Percentiles rank a stretch among this genome's conserved stretches.
Conservation (phyloP, 2,329 filamentous ascomycete species). For the Boeremia lycopersici region DNA sequence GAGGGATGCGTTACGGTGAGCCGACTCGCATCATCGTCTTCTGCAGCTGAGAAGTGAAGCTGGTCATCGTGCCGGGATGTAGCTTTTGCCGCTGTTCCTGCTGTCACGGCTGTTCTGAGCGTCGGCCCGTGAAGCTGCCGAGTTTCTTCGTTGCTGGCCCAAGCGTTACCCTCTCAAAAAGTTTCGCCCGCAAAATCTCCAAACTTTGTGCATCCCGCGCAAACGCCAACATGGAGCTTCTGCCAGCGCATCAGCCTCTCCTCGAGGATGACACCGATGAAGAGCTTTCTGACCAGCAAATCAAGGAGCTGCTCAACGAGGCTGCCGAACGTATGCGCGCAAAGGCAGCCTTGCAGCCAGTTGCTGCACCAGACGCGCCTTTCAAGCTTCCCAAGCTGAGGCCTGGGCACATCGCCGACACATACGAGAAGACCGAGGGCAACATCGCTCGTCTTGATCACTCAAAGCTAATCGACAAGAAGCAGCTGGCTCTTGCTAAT, state of each 20-base stretch:
- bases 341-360: constrained; percentile 41
- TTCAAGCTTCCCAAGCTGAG: constrained; percentile 60
- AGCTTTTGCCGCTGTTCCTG: neutral
- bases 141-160: constrained; percentile 18
- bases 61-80: constrained; percentile 2
- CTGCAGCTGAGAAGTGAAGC: constrained; percentile 30
- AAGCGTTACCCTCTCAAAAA: constrained; percentile 31
- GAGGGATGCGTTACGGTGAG: constrained; percentile 24
- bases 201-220: constrained; percentile 28
- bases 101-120: neutral
- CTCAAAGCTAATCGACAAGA: constrained; percentile 55
- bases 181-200: constrained; percentile 33
- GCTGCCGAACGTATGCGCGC: constrained; percentile 64
- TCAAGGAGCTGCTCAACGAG: constrained; percentile 67
- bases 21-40: constrained; percentile 31
- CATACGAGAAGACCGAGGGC: constrained; percentile 61
- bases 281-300: constrained; percentile 66
- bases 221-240: constrained; percentile 42
- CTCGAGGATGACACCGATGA: constrained; percentile 47
- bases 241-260: constrained; percentile 45
- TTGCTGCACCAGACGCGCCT: constrained; percentile 37
- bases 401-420: constrained; percentile 54
- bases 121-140: constrained; percentile 23
- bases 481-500: constrained; percentile 55
- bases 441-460: constrained; percentile 61